Percentiles rank a stretch among this genome's conserved stretches.
Evolutionary conservation across 371 early-diverging fungal genomes (phyloP).

Genomic region (Mucor indicus): DNA sequence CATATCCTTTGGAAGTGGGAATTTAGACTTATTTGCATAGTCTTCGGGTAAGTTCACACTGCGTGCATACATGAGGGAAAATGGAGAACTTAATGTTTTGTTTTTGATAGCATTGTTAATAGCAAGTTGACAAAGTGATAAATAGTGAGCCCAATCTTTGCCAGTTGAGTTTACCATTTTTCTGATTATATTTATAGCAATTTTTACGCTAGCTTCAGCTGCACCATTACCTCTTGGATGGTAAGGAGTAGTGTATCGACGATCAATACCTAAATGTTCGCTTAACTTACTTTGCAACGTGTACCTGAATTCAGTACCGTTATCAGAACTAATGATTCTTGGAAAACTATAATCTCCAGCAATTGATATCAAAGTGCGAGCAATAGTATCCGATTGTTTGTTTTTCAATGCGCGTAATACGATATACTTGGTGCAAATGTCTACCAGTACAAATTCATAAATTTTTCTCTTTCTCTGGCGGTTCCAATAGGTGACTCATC

Average conservation of each 20-base stretch:
- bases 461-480: neutral
- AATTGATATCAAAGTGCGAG: conserved; percentile 8
- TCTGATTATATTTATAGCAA: too few species aligned
- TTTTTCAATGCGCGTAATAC: conserved; percentile 17
- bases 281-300: neutral
- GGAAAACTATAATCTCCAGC: conserved; percentile 25
- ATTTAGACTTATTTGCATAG: neutral
- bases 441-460: conserved; percentile 14
- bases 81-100: too few species aligned
- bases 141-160: too few species aligned
- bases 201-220: too few species aligned
- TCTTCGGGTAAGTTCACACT: conserved; percentile 3
- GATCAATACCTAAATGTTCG: conserved; percentile 12
- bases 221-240: too few species aligned
- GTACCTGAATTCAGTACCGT: conserved; percentile 28
- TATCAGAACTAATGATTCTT: conserved; percentile 18
- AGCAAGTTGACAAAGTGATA: too few species aligned
- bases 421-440: conserved; percentile 22
- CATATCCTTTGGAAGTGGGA: neutral
- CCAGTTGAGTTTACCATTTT: too few species aligned
- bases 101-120: too few species aligned
- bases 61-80: too few species aligned
- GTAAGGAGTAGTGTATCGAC: conserved; percentile 5
- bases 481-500: neutral
- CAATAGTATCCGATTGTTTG: conserved; percentile 19